Evolutionary conservation across 495 filamentous ascomycete genomes (phyloP), one percentile per base, ranked within the genome.

Genomic region (Tuber microsphaerosporum): DNA sequence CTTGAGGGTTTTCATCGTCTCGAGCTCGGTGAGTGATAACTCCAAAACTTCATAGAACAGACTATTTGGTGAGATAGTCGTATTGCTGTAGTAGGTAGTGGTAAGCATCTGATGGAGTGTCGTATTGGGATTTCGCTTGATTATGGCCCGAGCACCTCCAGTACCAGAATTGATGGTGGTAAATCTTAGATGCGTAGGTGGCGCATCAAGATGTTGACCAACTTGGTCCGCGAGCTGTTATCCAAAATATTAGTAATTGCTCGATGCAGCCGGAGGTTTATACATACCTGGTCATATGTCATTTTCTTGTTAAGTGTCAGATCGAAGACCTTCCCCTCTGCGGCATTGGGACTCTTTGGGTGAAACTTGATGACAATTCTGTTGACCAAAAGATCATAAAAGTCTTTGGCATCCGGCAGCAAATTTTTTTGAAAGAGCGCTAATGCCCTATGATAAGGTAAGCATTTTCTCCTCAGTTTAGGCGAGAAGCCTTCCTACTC

Each of bases 1-100:
- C 82, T 92, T 93, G 77, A 97, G 84, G 74, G 83, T 87, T 84
- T 94, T 97, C 85, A 95, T 94, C 43, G 91, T 94, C 79, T 99
- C 96, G 48, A 93, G 87, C 82, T 99, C 96, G 71, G 91, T 93
- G 70, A 99, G 85, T 75, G 92, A 97, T 85, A 97, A 93, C 70
- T 99, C 95, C 43, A 99, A 85, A 22, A 97, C 88, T 83, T 99
- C 95, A 77, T 93, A 98, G 83, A 89, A 97, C 43, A 99, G 85
- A 14, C 90, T 88, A 84, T 97, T 93, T 42, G 87, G 80, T 46
- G 79, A 79, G 48, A 81, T 70, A 44, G 70, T 74, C 69, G 73
- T 85, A 84, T 83, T 86, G 76, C 85, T 85, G 75, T 91, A 90
- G 41, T 79, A 82, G 41, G 76, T 89, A 86, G 22, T 91, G 89